phyloP scores from a whole-genome alignment of 805 yeast species.

The Zygoascus flipseniorum region DNA sequence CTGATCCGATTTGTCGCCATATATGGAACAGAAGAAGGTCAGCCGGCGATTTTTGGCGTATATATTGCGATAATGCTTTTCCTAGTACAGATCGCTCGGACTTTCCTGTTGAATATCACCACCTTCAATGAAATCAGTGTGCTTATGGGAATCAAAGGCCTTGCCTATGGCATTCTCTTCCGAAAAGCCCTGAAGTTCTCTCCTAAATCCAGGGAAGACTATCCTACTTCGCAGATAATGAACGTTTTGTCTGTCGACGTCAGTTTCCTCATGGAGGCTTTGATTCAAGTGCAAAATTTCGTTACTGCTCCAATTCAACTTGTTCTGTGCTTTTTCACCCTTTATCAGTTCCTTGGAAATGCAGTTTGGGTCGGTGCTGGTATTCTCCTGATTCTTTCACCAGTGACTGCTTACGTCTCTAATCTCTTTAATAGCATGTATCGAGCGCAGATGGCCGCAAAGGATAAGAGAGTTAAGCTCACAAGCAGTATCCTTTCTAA shows the following conservation, averaged over 20 bases:
- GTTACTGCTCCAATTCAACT: slow-evolving; percentile 76
- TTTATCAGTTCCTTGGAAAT: slow-evolving; percentile 68
- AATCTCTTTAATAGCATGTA: slow-evolving; percentile 63
- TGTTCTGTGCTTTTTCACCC: slow-evolving; percentile 62
- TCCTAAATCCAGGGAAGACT: slow-evolving; percentile 45
- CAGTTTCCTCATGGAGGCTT: slow-evolving; percentile 11
- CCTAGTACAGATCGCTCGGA: slow-evolving; percentile 42
- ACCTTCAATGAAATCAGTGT: slow-evolving; percentile 51
- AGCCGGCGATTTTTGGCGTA: slow-evolving; percentile 42
- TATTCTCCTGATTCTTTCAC: slow-evolving; percentile 69
- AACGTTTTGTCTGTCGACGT: slow-evolving; percentile 67
- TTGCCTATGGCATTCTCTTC: slow-evolving; percentile 32
- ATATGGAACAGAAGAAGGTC: slow-evolving; percentile 24
- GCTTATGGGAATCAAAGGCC: slow-evolving; percentile 2
- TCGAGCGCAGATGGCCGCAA: slow-evolving; percentile 73
- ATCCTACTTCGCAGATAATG: slow-evolving; percentile 65
- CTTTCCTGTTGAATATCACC: slow-evolving; percentile 44
- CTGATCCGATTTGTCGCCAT: slow-evolving; percentile 49
- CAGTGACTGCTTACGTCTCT: slow-evolving; percentile 65
- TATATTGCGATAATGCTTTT: slow-evolving; percentile 54
- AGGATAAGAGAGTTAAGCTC: slow-evolving; percentile 85
- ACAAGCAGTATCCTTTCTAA: slow-evolving; percentile 80
- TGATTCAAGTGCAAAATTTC: slow-evolving; percentile 1
- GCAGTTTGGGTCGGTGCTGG: slow-evolving; percentile 94
- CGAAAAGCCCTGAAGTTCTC: slow-evolving; percentile 58